phyloP scores from a whole-genome alignment of 768 basidiomycete species.

The Mycena haematopus region DNA sequence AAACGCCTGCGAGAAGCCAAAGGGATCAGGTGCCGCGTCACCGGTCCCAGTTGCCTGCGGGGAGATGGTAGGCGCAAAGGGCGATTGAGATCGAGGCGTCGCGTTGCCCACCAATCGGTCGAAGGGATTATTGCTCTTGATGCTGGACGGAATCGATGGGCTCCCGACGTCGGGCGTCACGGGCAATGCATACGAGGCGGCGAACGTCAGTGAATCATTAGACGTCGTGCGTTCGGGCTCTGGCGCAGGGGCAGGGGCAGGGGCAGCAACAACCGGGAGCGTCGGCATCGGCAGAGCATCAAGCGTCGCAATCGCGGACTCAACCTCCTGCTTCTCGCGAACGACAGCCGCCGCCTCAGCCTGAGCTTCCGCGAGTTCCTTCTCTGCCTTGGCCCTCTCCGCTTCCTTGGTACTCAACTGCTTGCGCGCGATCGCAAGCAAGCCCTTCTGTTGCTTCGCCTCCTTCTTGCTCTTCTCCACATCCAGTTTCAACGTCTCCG shows the following conservation, averaged over 20 bases:
- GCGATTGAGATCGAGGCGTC: slow-evolving; percentile 61
- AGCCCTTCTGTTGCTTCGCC: slow-evolving; percentile 94
- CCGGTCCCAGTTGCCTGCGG: slow-evolving; percentile 43
- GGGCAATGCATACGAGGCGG: slow-evolving; percentile 78
- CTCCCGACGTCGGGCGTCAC: slow-evolving; percentile 67
- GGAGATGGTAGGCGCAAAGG: slow-evolving; percentile 54
- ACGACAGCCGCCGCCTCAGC: slow-evolving; percentile 57
- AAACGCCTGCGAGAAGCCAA: slow-evolving; percentile 37
- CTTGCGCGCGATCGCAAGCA: slow-evolving; percentile 93
- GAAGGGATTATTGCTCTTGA: slow-evolving; percentile 93
- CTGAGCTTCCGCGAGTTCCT: slow-evolving; percentile 73
- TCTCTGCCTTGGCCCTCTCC: slow-evolving; percentile 71
- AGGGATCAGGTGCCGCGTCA: slow-evolving; percentile 34
- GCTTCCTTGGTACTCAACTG: slow-evolving; percentile 87
- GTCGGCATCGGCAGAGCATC: slow-evolving; percentile 31
- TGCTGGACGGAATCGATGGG: slow-evolving; percentile 50
- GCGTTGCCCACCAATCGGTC: slow-evolving; percentile 65
- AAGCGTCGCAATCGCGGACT: slow-evolving; percentile 53
- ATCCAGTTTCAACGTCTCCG: slow-evolving; percentile 70
- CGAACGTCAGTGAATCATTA: slow-evolving; percentile 59
- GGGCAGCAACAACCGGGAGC: slow-evolving; percentile 16
- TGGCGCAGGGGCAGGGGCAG: slow-evolving; percentile 14
- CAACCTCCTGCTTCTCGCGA: slow-evolving; percentile 62
- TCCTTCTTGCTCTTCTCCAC: slow-evolving; percentile 92
- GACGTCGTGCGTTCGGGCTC: slow-evolving; percentile 45